These are phyloP conservation scores for Lichina pygmaea DNA, from an alignment of 495 filamentous ascomycete genomes.

Conservation along the genomic window DNA sequence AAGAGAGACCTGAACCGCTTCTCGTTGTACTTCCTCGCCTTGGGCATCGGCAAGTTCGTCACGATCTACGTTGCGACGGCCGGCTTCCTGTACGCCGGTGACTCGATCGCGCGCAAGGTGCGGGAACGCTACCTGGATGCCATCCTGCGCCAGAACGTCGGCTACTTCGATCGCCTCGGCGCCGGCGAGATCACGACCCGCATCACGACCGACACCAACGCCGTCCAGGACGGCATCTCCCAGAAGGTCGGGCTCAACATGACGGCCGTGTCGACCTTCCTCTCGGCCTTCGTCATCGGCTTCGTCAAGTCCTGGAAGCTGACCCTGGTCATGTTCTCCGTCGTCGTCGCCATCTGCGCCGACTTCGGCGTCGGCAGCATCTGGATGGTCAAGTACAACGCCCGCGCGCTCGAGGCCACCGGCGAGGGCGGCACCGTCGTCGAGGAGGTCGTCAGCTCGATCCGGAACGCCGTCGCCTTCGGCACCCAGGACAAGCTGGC, in stretches of 20 bases:
- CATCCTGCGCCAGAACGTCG: constrained; percentile 75
- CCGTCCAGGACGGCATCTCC: constrained; percentile 70
- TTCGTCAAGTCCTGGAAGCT: constrained; percentile 70
- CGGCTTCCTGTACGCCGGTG: constrained; percentile 82
- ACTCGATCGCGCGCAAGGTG: constrained; percentile 66
- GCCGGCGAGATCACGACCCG: constrained; percentile 82
- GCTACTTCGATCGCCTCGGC: constrained; percentile 74
- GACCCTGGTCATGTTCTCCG: constrained; percentile 56
- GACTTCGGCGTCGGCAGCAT: constrained; percentile 44
- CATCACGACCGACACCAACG: constrained; percentile 73
- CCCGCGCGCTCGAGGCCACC: constrained; percentile 47
- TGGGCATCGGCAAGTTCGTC: constrained; percentile 65
- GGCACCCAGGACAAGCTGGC: constrained; percentile 76
- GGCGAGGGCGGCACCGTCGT: constrained; percentile 68
- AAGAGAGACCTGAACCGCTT: constrained; percentile 28
- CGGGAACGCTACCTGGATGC: constrained; percentile 59
- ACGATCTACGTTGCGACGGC: constrained; percentile 60
- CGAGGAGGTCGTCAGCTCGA: constrained; percentile 84
- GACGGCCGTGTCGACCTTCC: constrained; percentile 46
- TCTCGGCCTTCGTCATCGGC: constrained; percentile 71
- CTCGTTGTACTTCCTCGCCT: constrained; percentile 74
- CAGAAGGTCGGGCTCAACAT: constrained; percentile 63
- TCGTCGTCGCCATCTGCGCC: constrained; percentile 42
- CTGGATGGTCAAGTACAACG: constrained; percentile 59
- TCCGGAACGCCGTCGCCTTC: constrained; percentile 82